These are phyloP conservation scores for Curvularia lunata DNA, from an alignment of 2,329 filamentous ascomycete genomes.

Conservation along the genomic window DNA sequence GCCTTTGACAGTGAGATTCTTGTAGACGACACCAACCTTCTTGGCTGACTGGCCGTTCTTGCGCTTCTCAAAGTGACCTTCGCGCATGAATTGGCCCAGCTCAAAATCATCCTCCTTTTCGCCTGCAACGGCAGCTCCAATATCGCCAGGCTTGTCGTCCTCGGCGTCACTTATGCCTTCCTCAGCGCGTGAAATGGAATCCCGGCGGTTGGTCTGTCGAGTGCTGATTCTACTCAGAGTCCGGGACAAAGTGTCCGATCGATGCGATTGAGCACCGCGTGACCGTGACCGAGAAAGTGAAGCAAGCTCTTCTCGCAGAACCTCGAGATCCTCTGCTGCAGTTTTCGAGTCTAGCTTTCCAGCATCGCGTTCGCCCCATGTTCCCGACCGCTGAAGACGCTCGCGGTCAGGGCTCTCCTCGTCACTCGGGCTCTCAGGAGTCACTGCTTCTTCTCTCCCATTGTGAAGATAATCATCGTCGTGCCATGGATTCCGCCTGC, in stretches of 20 bases:
- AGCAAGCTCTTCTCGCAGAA: constrained; percentile 62
- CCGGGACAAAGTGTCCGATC: constrained; percentile 32
- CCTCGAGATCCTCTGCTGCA: constrained; percentile 66
- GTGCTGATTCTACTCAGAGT: constrained; percentile 40
- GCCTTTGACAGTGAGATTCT: constrained; percentile 74
- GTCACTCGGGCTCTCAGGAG: constrained; percentile 19
- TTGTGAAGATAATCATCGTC: constrained; percentile 32
- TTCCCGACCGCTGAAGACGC: constrained; percentile 51
- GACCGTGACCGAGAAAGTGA: constrained; percentile 56
- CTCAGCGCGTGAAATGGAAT: constrained; percentile 22
- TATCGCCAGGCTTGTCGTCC: constrained; percentile 32
- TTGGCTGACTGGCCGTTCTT: constrained; percentile 72
- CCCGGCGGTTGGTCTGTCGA: constrained; percentile 23
- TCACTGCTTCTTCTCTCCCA: constrained; percentile 25
- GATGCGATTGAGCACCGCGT: constrained; percentile 30
- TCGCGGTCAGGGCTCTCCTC: constrained; percentile 34
- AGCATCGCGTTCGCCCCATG: constrained; percentile 68
- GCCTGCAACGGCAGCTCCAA: constrained; percentile 40
- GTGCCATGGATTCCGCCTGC: constrained; percentile 46
- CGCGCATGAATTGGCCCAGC: constrained; percentile 71
- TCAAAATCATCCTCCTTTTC: constrained; percentile 69
- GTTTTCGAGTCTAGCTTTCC: constrained; percentile 59
- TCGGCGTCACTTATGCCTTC: constrained; percentile 14
- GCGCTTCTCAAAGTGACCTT: constrained; percentile 77
- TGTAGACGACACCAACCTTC: constrained; percentile 79